These are phyloP conservation scores for Trichoderma guizhouense DNA, from an alignment of 2,329 filamentous ascomycete species.

Conservation along the genomic window DNA sequence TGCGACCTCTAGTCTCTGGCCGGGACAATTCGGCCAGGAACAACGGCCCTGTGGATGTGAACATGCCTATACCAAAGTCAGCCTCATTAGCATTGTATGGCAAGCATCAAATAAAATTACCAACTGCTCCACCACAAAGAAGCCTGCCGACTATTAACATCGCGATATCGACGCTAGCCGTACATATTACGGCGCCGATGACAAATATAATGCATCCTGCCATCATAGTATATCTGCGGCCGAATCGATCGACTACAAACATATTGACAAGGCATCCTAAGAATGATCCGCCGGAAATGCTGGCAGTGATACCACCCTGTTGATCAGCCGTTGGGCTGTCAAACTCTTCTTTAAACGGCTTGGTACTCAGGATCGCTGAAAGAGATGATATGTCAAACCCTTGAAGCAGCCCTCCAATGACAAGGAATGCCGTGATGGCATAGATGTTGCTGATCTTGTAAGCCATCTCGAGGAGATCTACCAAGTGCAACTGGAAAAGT, in stretches of 20 bases:
- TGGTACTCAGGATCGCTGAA: neutral
- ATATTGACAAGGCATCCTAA: constrained; percentile 5
- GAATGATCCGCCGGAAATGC: constrained; percentile 1
- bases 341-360: neutral
- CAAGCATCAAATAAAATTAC: neutral
- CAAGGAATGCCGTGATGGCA: neutral
- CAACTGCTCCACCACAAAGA: neutral
- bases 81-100: neutral
- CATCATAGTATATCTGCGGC: neutral
- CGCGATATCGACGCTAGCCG: neutral
- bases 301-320: constrained; percentile 6
- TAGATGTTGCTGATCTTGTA: neutral
- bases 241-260: neutral
- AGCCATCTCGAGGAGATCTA: neutral
- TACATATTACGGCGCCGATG: neutral
- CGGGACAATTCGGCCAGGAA: neutral
- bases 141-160: constrained; percentile 12
- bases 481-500: neutral
- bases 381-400: constrained; percentile 11
- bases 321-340: constrained; percentile 6
- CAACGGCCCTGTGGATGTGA: neutral
- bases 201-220: neutral
- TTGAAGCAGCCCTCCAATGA: neutral
- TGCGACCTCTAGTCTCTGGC: neutral
- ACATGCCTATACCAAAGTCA: neutral